Conservation (phyloP, 2,329 filamentous ascomycete genomes). For the Pseudogymnoascus sp. region DNA sequence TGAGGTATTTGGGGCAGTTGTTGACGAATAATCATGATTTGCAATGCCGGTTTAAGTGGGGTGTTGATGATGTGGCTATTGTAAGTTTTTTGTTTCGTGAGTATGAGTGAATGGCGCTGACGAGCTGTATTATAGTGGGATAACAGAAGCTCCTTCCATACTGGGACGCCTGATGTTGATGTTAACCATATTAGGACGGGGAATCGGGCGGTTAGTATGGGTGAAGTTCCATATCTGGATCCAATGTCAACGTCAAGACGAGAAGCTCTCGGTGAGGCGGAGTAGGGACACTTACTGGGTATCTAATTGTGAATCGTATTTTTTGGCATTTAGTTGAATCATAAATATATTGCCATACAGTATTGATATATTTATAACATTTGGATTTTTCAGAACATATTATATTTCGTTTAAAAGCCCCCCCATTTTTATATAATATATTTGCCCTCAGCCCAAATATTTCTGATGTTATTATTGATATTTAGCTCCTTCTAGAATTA, state of each 20-base stretch:
- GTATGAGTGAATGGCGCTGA: neutral
- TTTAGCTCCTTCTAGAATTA: neutral
- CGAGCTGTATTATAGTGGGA: slow-evolving; percentile 28
- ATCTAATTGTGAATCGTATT: neutral
- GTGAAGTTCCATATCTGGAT: slow-evolving; percentile 30
- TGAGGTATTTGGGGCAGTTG: slow-evolving; percentile 17
- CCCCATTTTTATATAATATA: neutral
- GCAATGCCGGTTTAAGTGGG: slow-evolving; percentile 33
- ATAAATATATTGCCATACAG: neutral
- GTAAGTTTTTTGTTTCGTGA: slow-evolving; percentile 31
- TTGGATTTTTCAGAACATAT: neutral
- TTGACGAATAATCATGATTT: slow-evolving; percentile 36
- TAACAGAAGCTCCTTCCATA: slow-evolving; percentile 28
- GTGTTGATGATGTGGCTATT: slow-evolving; percentile 25
- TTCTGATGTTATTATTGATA: neutral
- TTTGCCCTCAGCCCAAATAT: neutral
- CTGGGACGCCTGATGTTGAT: slow-evolving; percentile 29
- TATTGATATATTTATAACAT: neutral
- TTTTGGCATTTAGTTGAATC: neutral
- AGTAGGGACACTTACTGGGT: neutral
- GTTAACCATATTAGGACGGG: slow-evolving; percentile 26
- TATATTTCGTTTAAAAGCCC: neutral
- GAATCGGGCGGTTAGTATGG: slow-evolving; percentile 29
- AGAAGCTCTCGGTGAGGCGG: slow-evolving; percentile 9
- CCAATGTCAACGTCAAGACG: slow-evolving; percentile 22